A percentile compares a stretch with the other conserved stretches of the same genome.
Conservation (phyloP, 352 stramenopile genomes). For the Pythium folliculosum region DNA sequence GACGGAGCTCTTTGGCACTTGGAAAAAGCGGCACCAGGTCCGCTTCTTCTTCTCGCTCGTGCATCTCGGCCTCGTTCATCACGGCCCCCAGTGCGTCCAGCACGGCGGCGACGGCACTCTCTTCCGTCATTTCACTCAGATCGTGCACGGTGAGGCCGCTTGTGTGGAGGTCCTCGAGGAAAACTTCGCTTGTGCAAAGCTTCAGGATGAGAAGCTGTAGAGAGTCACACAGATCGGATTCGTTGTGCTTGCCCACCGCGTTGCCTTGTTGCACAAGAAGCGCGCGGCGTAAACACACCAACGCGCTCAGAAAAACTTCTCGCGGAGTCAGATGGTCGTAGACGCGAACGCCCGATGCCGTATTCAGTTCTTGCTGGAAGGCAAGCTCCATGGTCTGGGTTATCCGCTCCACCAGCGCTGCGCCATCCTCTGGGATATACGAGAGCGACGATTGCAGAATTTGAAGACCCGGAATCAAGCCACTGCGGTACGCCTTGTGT, state of each 20-base stretch:
- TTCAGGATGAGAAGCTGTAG: constrained; percentile 64
- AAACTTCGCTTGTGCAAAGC: constrained; percentile 73
- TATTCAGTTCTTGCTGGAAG: constrained; percentile 80
- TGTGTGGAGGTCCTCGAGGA: constrained; percentile 62
- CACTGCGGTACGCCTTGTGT: constrained; percentile 74
- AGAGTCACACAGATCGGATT: constrained; percentile 30
- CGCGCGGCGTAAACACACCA: constrained; percentile 70
- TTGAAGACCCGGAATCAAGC: constrained; percentile 64
- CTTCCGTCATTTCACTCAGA: constrained; percentile 57
- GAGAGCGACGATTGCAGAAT: constrained; percentile 65
- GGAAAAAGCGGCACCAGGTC: constrained; percentile 75
- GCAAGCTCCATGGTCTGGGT: constrained; percentile 58
- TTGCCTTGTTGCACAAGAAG: constrained; percentile 53
- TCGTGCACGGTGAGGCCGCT: constrained; percentile 54
- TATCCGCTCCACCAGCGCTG: constrained; percentile 52
- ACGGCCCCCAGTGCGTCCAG: constrained; percentile 55
- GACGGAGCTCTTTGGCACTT: constrained; percentile 52
- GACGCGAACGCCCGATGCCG: constrained; percentile 59
- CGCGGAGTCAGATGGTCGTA: constrained; percentile 69
- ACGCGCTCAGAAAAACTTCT: constrained; percentile 75
- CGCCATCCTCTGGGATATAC: constrained; percentile 35
- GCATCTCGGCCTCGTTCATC: constrained; percentile 75
- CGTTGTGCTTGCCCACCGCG: constrained; percentile 13
- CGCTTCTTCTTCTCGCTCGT: constrained; percentile 67
- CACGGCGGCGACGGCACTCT: constrained; percentile 52